Conservation (phyloP, 140 eudicot genomes). For the Erigeron philadelphicus region DNA sequence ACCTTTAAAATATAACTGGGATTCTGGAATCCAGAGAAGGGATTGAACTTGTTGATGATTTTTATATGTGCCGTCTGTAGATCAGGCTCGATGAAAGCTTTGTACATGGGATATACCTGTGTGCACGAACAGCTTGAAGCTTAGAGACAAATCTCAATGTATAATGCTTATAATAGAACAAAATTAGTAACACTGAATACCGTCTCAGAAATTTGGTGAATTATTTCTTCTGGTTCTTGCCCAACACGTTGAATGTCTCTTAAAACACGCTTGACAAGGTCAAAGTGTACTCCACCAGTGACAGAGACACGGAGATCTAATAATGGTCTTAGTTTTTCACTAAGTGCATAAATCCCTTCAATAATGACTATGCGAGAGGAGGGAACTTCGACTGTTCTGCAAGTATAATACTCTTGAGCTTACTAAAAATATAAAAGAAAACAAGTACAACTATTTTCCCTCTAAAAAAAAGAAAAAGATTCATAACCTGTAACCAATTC, state of each 20-base stretch:
- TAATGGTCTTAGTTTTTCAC: conserved; percentile 75
- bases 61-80: conserved; percentile 89
- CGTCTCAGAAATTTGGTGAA: conserved; percentile 93
- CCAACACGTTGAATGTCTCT: conserved; percentile 96
- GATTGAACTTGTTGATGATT: conserved; percentile 80
- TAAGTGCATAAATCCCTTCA: conserved; percentile 93
- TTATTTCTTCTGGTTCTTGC: conserved; percentile 91
- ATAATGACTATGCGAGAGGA: conserved; percentile 79
- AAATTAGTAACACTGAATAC: conserved; percentile 23
- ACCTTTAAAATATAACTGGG: conserved; percentile 93
- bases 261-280: conserved; percentile 84
- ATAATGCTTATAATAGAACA: too few relatives aligned
- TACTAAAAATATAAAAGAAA: too few relatives aligned
- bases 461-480: conserved; percentile 11
- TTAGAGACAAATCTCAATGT: conserved; percentile 5
- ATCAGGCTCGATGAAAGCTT: conserved; percentile 96
- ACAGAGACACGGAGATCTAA: conserved; percentile 92
- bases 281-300: conserved; percentile 97
- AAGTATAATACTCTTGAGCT: background rate
- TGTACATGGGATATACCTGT: conserved; percentile 98
- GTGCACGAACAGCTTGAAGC: conserved; percentile 17
- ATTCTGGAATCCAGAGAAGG: conserved; percentile 80
- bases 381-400: conserved; percentile 73
- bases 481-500: conserved; percentile 73
- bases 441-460: background rate